A percentile compares a stretch with the other conserved stretches of the same genome.
phyloP scores from a whole-genome alignment of 2,329 filamentous ascomycete genomes.

The Fusarium poae region DNA sequence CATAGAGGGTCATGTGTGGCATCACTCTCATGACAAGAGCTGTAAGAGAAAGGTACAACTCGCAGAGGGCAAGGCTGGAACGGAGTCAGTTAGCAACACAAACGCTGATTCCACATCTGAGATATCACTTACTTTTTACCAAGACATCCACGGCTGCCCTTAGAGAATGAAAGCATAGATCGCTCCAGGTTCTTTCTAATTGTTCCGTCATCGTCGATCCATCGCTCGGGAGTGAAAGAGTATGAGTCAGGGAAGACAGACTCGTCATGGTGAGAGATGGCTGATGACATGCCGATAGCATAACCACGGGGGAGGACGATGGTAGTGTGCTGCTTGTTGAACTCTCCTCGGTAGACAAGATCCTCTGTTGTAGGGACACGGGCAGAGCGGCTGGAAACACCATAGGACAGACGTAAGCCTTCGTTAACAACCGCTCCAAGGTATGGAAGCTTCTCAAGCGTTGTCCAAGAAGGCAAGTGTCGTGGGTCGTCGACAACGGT shows the following conservation, averaged over 20 bases:
- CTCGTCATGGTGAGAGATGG: conserved; percentile 19
- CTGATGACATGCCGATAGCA: conserved; percentile 25
- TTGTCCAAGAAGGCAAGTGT: conserved; percentile 25
- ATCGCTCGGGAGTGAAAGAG: conserved; percentile 8
- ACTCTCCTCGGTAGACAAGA: conserved; percentile 8
- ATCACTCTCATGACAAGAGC: conserved; percentile 15
- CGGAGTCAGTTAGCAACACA: neutral
- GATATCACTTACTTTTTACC: conserved; percentile 21
- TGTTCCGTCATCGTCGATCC: conserved; percentile 9
- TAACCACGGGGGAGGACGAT: conserved; percentile 12
- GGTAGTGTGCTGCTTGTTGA: conserved; percentile 13
- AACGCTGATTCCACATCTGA: rapidly evolving
- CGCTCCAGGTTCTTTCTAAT: conserved; percentile 17
- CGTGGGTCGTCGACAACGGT: conserved; percentile 9
- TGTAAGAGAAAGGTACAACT: conserved; percentile 23
- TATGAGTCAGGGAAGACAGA: conserved; percentile 20
- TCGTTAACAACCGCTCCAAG: conserved; percentile 6
- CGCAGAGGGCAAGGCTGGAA: conserved; percentile 16
- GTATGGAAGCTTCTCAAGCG: conserved; percentile 12
- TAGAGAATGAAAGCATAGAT: conserved; percentile 18
- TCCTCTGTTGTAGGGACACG: conserved; percentile 18
- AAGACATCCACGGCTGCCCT: conserved; percentile 24
- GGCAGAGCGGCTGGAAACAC: conserved; percentile 21
- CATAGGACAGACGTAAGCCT: conserved; percentile 14
- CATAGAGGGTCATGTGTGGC: conserved; percentile 18